These are phyloP conservation scores for Corrigiola litoralis DNA, from an alignment of 179 eudicot species.

Conservation along the genomic window DNA sequence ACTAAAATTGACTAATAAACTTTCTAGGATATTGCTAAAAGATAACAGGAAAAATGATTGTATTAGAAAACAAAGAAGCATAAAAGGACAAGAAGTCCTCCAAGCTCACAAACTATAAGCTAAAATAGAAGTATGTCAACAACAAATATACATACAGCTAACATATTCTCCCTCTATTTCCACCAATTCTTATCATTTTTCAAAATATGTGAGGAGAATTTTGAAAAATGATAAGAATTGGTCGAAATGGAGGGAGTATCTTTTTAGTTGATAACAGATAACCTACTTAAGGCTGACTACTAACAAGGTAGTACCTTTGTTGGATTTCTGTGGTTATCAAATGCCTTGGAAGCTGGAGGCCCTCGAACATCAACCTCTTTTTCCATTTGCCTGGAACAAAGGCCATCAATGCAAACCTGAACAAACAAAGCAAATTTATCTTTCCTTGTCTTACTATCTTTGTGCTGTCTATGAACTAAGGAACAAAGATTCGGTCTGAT, in stretches of 20 bases:
- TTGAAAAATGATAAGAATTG: no score
- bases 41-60: no score
- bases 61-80: no score
- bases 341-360: slow-evolving; percentile 93
- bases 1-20: neutral
- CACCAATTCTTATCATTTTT: no score
- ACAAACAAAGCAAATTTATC: slow-evolving; percentile 2
- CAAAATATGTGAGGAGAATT: no score
- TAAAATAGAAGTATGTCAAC: no score
- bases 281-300: neutral
- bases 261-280: neutral
- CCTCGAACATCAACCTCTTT: slow-evolving; percentile 88
- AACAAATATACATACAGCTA: no score
- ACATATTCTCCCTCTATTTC: no score
- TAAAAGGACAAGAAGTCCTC: no score
- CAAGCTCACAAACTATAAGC: no score
- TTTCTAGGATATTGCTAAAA: neutral
- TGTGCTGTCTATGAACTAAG: neutral
- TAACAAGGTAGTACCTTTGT: slow-evolving; percentile 62
- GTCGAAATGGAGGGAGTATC: no score
- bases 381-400: slow-evolving; percentile 62
- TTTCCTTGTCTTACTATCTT: neutral
- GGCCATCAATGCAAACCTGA: slow-evolving; percentile 67
- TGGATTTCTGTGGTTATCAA: slow-evolving; percentile 79
- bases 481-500: no score